A percentile compares a stretch with the other conserved stretches of the same genome.
phyloP scores from a whole-genome alignment of 2,329 filamentous ascomycete species.

The Gnomoniopsis smithogilvyi region DNA sequence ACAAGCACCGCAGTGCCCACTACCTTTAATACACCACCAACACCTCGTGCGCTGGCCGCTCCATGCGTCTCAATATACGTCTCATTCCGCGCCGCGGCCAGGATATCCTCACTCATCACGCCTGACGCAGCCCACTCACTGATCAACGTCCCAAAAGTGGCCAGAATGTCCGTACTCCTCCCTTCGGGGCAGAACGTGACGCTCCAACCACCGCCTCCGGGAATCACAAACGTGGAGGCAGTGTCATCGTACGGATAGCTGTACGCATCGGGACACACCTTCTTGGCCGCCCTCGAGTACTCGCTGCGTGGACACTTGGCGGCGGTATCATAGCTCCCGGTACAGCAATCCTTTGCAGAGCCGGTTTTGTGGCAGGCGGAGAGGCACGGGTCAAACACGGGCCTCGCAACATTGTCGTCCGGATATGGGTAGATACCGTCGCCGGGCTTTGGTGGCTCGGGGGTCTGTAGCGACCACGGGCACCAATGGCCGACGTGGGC shows the following conservation, averaged over 20 bases:
- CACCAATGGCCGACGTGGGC: constrained; percentile 66
- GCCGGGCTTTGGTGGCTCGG: constrained; percentile 65
- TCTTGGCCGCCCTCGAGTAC: constrained; percentile 69
- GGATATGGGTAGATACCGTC: constrained; percentile 79
- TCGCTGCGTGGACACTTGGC: constrained; percentile 62
- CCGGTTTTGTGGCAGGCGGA: constrained; percentile 72
- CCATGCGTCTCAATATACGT: constrained; percentile 30
- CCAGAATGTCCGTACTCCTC: constrained; percentile 57
- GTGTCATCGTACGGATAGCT: constrained; percentile 67
- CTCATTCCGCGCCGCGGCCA: constrained; percentile 31
- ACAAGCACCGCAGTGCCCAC: constrained; percentile 5
- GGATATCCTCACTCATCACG: constrained; percentile 32
- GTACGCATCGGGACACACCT: constrained; percentile 80
- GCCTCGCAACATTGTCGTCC: constrained; percentile 68
- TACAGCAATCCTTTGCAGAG: constrained; percentile 69
- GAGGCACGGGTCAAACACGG: constrained; percentile 73
- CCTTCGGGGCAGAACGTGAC: constrained; percentile 72
- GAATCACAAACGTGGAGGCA: constrained; percentile 59
- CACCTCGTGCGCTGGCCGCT: background rate
- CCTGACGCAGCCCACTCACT: constrained; percentile 42
- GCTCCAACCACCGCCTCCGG: constrained; percentile 71
- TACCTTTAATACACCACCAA: constrained; percentile 3
- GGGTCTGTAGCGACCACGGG: constrained; percentile 72
- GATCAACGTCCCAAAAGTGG: constrained; percentile 48
- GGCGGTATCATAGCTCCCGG: constrained; percentile 62